Conservation (phyloP, 202 grass and related monocot genomes). For the Setaria viridis region DNA sequence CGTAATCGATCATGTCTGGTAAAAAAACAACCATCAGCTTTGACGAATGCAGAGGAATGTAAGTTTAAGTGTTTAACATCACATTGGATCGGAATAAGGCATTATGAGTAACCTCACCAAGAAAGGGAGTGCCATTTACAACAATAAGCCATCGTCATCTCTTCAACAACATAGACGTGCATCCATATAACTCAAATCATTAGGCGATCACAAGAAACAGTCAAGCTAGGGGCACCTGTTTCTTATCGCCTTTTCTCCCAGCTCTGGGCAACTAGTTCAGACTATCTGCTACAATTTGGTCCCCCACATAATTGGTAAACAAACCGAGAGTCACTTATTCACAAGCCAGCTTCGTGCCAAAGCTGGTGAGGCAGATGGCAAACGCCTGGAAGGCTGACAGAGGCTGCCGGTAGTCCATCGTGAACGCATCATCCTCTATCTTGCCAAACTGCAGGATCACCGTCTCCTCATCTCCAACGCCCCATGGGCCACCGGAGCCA, state of each 20-base stretch:
- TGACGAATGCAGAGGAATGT: not conserved
- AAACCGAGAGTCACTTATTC: slow-evolving; percentile 55
- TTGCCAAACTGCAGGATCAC: slow-evolving; percentile 91
- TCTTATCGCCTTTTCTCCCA: slow-evolving; percentile 17
- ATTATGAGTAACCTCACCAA: not conserved
- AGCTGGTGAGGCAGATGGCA: slow-evolving; percentile 92
- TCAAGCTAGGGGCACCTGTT: slow-evolving; percentile 22
- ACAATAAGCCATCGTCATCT: slow-evolving; percentile 28
- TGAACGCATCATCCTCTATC: slow-evolving; percentile 73
- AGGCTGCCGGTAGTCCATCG: slow-evolving; percentile 89
- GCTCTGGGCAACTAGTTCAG: slow-evolving; percentile 23
- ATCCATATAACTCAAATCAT: slow-evolving; percentile 39
- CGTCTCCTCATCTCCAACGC: slow-evolving; percentile 72
- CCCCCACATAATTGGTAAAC: slow-evolving; percentile 25
- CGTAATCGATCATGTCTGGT: not conserved
- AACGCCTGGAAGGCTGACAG: slow-evolving; percentile 92
- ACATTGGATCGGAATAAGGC: not conserved
- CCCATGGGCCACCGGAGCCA: slow-evolving; percentile 45
- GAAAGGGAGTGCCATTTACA: slow-evolving; percentile 52
- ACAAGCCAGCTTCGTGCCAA: slow-evolving; percentile 96
- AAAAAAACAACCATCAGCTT: not conserved
- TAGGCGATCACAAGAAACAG: not conserved
- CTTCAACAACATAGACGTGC: slow-evolving; percentile 15
- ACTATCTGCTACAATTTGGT: slow-evolving; percentile 21
- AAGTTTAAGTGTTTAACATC: not conserved